Base-by-base conservation (phyloP, 768 basidiomycete genomes). In the Fomitopsis pulvina region DNA sequence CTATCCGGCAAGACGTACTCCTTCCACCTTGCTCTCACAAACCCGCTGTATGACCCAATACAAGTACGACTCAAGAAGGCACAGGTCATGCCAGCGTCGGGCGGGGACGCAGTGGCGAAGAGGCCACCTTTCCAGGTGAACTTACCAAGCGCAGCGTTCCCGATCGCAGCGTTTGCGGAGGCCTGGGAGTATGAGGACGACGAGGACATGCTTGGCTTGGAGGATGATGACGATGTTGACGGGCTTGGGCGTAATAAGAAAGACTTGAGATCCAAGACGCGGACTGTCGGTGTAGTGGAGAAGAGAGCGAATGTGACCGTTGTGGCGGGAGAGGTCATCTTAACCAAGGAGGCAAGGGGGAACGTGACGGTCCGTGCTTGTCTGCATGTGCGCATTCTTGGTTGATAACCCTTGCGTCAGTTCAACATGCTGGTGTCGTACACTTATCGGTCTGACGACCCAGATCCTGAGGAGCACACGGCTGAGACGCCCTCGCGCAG, bases 161-260 rank as follows among this genome's bases (percentile, higher is more conserved):
- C 87, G 4, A 80, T 98, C 41, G 83, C 87, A 12, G 89, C 95
- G 2, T 94, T 87, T 61, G 92, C 92, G 16, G 96, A 98, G 63
- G 92, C 91, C 28, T 98, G 95, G 95, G 93, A 98, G 65, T 96
- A 93, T 54, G 95, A 96, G 47, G 93, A 93, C 51, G 92, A 95
- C 51, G 92, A 91, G 28, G 71, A 71, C 41, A 77, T 76, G 39
- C 88, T 90, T 87, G 85, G 85, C 58, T 80, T 78, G 30, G 71
- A 72, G 11, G 75, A 77, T 27, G 70, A 69, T 28, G 68, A 69
- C 20, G 66, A 62, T 25, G 51, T 65, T n/a, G 66, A 63, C 18
- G 66, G 61, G 20, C 47, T 38, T 14, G 62, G 66, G 32, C 63
- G 67, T 53, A 72, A 77, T 58, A 68, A 71, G 60, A 79, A 77